A percentile compares a stretch with the other conserved stretches of the same genome.
phyloP scores from a whole-genome alignment of 2,329 filamentous ascomycete genomes.

The Madurella fahalii region DNA sequence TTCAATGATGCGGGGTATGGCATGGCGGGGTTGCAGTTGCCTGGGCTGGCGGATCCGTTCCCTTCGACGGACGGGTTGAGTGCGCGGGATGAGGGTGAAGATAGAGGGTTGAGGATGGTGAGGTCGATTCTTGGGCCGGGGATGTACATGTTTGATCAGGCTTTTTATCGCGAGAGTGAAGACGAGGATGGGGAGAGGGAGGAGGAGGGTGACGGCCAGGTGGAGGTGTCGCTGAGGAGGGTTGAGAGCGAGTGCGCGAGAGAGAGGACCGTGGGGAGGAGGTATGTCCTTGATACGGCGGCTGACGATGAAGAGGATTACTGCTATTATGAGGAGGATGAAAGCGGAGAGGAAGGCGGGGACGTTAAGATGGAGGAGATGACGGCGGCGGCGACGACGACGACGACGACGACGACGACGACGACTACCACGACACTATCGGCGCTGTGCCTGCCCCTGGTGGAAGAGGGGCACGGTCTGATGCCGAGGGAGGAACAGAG shows the following conservation, averaged over 20 bases:
- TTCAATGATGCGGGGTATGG: constrained; percentile 37
- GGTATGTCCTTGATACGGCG: constrained; percentile 7
- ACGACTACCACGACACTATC: constrained; percentile 11
- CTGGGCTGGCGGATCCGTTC: constrained; percentile 30
- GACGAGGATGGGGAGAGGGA: not conserved
- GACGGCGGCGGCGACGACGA: too few species aligned
- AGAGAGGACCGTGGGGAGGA: not conserved
- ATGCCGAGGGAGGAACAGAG: not conserved
- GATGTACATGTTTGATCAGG: not conserved
- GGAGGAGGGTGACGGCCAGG: constrained; percentile 1
- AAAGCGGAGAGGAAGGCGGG: not conserved
- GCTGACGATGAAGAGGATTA: not conserved
- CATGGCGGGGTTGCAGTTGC: constrained; percentile 32
- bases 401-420: not conserved
- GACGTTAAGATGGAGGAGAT: not conserved
- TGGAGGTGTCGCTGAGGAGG: not conserved
- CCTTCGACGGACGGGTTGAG: not conserved
- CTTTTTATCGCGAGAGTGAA: not conserved
- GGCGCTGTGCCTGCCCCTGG: constrained; percentile 5
- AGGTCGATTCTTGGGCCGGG: not conserved
- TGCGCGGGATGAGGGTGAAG: not conserved
- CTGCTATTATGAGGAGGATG: not conserved
- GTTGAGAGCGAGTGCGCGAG: too few species aligned
- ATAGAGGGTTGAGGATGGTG: not conserved
- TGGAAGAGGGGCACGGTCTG: not conserved